Evolutionary conservation across 164 flowering plant species (phyloP), one percentile per base, ranked within the genome.

Genomic region (Cinnamomum chago): DNA sequence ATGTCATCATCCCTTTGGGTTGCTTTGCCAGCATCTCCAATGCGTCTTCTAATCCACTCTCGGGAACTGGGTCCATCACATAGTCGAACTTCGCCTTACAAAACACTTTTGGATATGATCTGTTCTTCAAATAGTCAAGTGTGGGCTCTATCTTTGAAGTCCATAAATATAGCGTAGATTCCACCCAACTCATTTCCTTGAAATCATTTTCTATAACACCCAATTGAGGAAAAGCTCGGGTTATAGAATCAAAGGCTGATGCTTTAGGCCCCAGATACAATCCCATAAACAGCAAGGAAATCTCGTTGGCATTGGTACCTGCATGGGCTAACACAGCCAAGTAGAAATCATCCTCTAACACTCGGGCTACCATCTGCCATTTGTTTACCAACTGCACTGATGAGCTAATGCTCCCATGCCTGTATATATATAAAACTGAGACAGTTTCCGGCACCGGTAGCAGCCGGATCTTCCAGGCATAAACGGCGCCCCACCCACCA

Each of bases 161-260:
- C 1, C 76, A 50, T 35, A 77, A 72, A 68, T 55, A 77, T 2
- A 80, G 20, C 13, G 71, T 35, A 6, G 80, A 72, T 22, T 77
- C 76, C 1, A 74, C 69, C 82, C 82, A 77, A 60, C 72, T 80
- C 82, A 77, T 77, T 55, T 77, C 75, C 60, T 18, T 77, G 72
- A 77, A 67, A 23, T 80, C 78, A 13, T 74, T 58, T 24, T 58
- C 58, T 6, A 22, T 13, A 14, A 77, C 20, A 28, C 66, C 70
- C 33, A 80, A 22, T 58, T 77, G 76, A 1, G 80, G 82, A 60
- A 80, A 80, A 1, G 25, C 50, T 55, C 40, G 50, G 20, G 24
- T 72, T 23, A 80, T 66, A 3, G 35, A 33, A 4, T 52, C 24
- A 23, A 67, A 24, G 1, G 70, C 77, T 3, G 27, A 28, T 11